Evolutionary conservation across 306 rosid genomes (phyloP).

Genomic region (Cajanus cajan): DNA sequence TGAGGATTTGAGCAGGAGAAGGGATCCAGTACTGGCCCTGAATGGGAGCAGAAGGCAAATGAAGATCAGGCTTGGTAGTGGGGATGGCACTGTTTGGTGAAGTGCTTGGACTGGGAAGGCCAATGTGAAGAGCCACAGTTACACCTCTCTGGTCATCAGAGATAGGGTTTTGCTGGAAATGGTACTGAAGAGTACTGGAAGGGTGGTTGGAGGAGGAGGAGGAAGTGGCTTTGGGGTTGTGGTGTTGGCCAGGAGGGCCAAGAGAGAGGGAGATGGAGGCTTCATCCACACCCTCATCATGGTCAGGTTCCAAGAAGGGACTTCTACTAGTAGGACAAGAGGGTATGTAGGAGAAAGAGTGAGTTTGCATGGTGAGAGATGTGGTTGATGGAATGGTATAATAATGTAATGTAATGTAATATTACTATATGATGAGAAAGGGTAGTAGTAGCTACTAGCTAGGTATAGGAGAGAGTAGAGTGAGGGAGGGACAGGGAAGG

Average conservation of each 20-base stretch:
- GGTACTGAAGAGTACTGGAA: not conserved
- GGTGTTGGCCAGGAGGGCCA: slow-evolving; percentile 66
- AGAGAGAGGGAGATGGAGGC: slow-evolving; percentile 80
- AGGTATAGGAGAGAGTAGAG: not conserved
- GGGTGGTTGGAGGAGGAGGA: slow-evolving; percentile 34
- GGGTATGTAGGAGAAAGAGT: slow-evolving; percentile 42
- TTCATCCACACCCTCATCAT: slow-evolving; percentile 46
- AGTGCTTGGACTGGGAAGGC: slow-evolving; percentile 44
- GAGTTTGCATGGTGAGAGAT: slow-evolving; percentile 56
- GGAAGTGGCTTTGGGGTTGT: not conserved
- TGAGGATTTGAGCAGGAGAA: slow-evolving; percentile 86
- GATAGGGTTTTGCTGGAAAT: slow-evolving; percentile 35
- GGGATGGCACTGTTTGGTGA: slow-evolving; percentile 1
- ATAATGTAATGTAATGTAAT: too few species aligned
- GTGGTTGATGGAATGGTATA: slow-evolving; percentile 17
- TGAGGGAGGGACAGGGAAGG: slow-evolving; percentile 1
- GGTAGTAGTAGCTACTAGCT: not conserved
- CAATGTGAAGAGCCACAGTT: slow-evolving; percentile 82
- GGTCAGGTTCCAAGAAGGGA: slow-evolving; percentile 27
- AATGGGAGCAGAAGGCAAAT: slow-evolving; percentile 13
- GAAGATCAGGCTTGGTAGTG: slow-evolving; percentile 33
- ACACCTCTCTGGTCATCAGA: slow-evolving; percentile 43
- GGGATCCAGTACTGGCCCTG: slow-evolving; percentile 89
- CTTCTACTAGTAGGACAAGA: slow-evolving; percentile 13
- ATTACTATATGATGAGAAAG: slow-evolving; percentile 24